Base-by-base conservation (phyloP, 2,329 filamentous ascomycete species). In the Fusarium nodosum region DNA sequence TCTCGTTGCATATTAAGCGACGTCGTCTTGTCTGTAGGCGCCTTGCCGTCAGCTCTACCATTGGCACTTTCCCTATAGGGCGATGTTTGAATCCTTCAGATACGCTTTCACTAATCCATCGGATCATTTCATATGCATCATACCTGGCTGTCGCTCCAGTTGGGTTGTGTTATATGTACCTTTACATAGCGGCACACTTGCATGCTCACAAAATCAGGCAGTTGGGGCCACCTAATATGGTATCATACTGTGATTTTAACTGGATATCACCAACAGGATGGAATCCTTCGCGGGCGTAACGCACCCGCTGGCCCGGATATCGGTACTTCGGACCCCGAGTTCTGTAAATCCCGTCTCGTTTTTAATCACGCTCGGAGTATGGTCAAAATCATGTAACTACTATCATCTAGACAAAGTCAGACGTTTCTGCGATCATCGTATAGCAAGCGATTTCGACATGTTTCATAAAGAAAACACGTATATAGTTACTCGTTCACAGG, bases 101-200 rank as follows among this genome's bases (percentile, higher is more conserved):
- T 51, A 44, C 55, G 22, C 26, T 31, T 45, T 44, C 53, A 22
- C 42, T 50, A 56, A 63, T 42, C 42, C 13, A 55, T 69, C 62
- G 48, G 44, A 63, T 64, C 66, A 69, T 62, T 53, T 44, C 28
- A 20, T 41, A 38, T 30, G 33, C 8, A 41, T 51, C n/a, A 64
- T 64, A 45, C 36, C 59, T 68, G 46, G 46, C 51, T 26, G 51
- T 63, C 48, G 46, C 46, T 69, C 60, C 56, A 64, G 45, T 38
- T 51, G 38, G 33, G 44, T 41, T 48, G 26, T 58, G 31, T 52
- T 57, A 33, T 53, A 50, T 60, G 51, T 64, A 52, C 62, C 46
- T 50, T 34, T 11, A 53, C 34, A 58, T 60, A 41, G 53, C 13
- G 33, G 38, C 51, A 60, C 52, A 33, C 31, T 42, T 53, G 26